Conservation (phyloP, 257 asterid species). For the Plantago elongata region DNA sequence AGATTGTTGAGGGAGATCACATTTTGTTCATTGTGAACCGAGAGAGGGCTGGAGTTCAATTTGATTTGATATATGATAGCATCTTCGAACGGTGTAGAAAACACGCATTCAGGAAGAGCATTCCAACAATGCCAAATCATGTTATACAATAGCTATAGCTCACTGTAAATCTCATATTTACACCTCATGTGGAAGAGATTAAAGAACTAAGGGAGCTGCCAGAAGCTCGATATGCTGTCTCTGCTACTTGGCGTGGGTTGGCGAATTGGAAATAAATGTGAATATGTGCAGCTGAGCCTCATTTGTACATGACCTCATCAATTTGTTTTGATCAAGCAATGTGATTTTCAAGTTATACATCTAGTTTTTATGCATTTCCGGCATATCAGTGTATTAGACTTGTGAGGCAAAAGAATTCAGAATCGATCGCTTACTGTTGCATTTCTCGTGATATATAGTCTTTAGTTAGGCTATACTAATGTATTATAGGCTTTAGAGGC, state of each 20-base stretch:
- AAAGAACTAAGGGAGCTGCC: conserved; percentile 2
- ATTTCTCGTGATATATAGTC: no score
- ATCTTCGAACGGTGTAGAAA: conserved; percentile 92
- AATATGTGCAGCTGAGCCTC: not conserved
- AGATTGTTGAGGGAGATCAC: conserved; percentile 93
- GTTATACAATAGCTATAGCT: conserved; percentile 34
- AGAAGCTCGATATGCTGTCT: not conserved
- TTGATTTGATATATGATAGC: conserved; percentile 87
- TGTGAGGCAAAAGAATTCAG: not conserved
- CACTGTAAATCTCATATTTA: conserved; percentile 4
- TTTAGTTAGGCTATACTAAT: no score
- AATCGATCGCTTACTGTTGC: not conserved
- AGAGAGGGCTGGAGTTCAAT: conserved; percentile 88
- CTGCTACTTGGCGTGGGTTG: not conserved
- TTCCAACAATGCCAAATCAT: conserved; percentile 56
- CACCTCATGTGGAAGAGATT: conserved; percentile 4
- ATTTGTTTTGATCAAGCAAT: not conserved
- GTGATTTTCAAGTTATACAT: not conserved
- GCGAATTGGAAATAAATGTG: not conserved
- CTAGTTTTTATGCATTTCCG: not conserved
- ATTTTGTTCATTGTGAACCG: conserved; percentile 83
- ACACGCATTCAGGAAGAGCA: conserved; percentile 61
- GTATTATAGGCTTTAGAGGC: no score
- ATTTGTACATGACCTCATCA: not conserved
- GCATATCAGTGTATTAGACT: not conserved